Evolutionary conservation across 371 early-diverging fungal genomes (phyloP), one percentile per base, ranked within the genome.

Genomic region (Agmasoma carcini): DNA sequence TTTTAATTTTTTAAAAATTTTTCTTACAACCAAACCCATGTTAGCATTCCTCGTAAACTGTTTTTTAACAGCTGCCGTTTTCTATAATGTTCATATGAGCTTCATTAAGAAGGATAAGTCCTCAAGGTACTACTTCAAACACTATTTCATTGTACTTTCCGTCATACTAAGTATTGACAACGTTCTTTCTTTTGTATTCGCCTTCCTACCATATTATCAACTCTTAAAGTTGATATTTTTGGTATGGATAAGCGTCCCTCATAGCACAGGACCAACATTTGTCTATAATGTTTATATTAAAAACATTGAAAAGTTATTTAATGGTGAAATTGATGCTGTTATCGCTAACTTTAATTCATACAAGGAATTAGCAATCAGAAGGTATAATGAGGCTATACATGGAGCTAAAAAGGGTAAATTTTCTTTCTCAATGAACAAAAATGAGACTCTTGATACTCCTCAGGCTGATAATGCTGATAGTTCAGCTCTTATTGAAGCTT

Each of bases 231-330:
- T 61, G 1, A n/a, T 60, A 0, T 14, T 61, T 2, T 20, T 66
- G 17, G 38, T 51, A 22, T 66, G 67, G 67, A 23, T 66, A 12
- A 46, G 47, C 4, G 46, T 66, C 22, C 67, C 67, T 14, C 31
- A 26, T 17, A 48, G 61, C 45, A 61, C 57, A 17, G 67, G 58
- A 0, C 45, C 62, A n/a, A 39, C 45, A 0, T 66, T 66, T 56
- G 49, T 66, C 19, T 66, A 66, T 62, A 61, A 63, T 12, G 53
- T 66, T 19, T 66, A 66, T 31, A 41, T 66, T 4, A 61, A 34
- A 27, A 59, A 59, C 5, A 40, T 56, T 11, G 27, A 62, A 19
- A 47, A 49, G 19, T 33, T 46, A 26, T 57, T 62, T 27, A 58
- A 66, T 23, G 33, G 57, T 0, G 57, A 44, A 25, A 33, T 66